Base-by-base conservation (phyloP, 345 rosid species). In the Syzygium aromaticum region DNA sequence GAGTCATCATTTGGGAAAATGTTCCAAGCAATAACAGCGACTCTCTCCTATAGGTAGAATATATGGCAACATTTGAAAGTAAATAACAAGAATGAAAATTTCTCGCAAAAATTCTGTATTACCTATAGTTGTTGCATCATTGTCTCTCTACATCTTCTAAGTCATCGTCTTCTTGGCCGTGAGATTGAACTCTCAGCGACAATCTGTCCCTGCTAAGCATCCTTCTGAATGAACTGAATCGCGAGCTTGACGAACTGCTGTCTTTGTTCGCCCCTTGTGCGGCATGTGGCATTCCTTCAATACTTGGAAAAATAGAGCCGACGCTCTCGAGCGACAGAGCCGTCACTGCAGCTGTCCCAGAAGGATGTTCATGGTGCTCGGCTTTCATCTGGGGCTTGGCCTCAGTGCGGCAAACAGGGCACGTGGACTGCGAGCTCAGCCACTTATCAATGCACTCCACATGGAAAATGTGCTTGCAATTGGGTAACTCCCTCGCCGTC, bases 341-440 rank as follows among this genome's bases (percentile, higher is more conserved):
- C 3, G 91, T 86, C 8, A 90, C 90, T 23, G 90, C 88, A 9
- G 88, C 89, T 2, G 89, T 33, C 80, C 59, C 53, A 30, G 78
- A 86, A 9, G 92, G 92, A 6, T 92, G 91, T 89, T 92, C 95
- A 16, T 91, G 91, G 11, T 93, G 91, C 89, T 91, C 94, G 4
- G 96, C 94, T 87, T 85, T 90, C 85, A 85, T 87, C 90, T 88
- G 54, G 6, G 98, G 98, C 93, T 92, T 92, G 19, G 92, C 99
- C 89, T 94, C 98, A 5, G 93, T 87, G 8, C 99, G 93, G 90
- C 99, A 97, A 84, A 96, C 87, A 0, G 99, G 99, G 86, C 99
- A 96, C 1, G 94, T 95, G 27, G 98, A 90, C 23, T 82, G 93
- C 12, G 93, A 89, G 63, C 90, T 56, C 52, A 97, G 84, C 99